Evolutionary conservation across 164 flowering plant species (phyloP).

Genomic region (Aristolochia californica): DNA sequence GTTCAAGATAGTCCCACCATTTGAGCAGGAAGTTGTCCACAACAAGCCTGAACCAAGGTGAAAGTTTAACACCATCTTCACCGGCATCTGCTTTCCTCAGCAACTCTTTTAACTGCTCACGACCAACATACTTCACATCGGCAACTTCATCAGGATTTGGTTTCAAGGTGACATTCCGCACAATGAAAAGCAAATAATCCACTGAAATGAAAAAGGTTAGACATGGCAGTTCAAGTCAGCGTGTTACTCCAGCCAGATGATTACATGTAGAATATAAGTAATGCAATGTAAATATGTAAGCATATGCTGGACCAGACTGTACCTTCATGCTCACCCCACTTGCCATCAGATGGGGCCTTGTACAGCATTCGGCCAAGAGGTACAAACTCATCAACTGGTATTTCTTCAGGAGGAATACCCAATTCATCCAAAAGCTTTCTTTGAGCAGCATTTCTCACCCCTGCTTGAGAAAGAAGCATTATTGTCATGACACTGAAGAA

Average conservation of each 20-base stretch:
- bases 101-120: conserved; percentile 69
- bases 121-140: conserved; percentile 61
- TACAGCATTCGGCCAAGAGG: conserved; percentile 87
- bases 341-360: conserved; percentile 99
- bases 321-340: conserved; percentile 99
- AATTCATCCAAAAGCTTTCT: conserved; percentile 93
- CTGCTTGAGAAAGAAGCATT: conserved; percentile 22
- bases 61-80: conserved; percentile 76
- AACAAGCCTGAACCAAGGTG: conserved; percentile 93
- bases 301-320: conserved; percentile 4
- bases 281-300: too few relatives aligned
- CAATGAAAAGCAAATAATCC: conserved; percentile 89
- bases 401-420: conserved; percentile 80
- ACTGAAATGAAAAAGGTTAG: conserved; percentile 37
- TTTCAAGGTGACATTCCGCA: conserved; percentile 60
- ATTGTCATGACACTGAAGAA: too few relatives aligned
- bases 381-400: conserved; percentile 75
- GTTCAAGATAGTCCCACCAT: conserved; percentile 92
- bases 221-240: neutral
- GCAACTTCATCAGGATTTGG: conserved; percentile 96
- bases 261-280: too few relatives aligned
- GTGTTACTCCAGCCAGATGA: too few relatives aligned
- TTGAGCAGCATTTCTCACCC: conserved; percentile 93
- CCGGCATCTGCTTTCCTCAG: conserved; percentile 91
- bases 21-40: conserved; percentile 87